Percentiles rank a stretch among this genome's conserved stretches.
Conservation (phyloP, 371 early-diverging fungal genomes). For the Zancudomyces culisetae region DNA sequence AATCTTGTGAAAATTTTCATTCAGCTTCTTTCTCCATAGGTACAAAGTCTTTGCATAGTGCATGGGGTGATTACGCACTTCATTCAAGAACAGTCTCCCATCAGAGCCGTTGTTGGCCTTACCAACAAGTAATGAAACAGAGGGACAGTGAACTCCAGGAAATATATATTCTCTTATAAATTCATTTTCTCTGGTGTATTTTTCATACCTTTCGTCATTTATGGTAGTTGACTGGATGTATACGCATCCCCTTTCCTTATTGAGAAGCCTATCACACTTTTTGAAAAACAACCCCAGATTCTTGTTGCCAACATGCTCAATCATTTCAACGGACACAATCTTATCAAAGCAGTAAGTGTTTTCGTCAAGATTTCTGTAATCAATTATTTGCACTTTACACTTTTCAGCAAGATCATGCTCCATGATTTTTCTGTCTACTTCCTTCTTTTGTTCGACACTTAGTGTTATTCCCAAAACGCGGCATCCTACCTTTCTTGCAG, state of each 20-base stretch:
- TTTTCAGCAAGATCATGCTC: conserved; percentile 26
- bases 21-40: conserved; percentile 4
- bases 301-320: conserved; percentile 50
- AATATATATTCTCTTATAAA: conserved; percentile 56
- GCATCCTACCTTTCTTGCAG: conserved; percentile 28
- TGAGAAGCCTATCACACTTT: conserved; percentile 29
- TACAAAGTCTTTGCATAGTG: conserved; percentile 12
- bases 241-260: conserved; percentile 29
- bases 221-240: conserved; percentile 37
- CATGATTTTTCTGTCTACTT: conserved; percentile 36
- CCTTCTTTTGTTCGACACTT: conserved; percentile 34
- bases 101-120: conserved; percentile 29
- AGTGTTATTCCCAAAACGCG: conserved; percentile 39
- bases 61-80: conserved; percentile 31
- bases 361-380: conserved; percentile 37
- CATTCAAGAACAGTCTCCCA: conserved; percentile 32
- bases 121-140: conserved; percentile 29
- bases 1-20: not conserved
- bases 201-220: conserved; percentile 36
- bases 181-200: conserved; percentile 31
- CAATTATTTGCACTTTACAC: conserved; percentile 33
- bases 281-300: conserved; percentile 37
- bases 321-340: conserved; percentile 48
- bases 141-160: conserved; percentile 48
- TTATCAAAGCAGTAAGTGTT: conserved; percentile 31